A percentile compares a stretch with the other conserved stretches of the same genome.
Evolutionary conservation across 768 basidiomycete genomes (phyloP).

Genomic region (Amanita pallidorosea): DNA sequence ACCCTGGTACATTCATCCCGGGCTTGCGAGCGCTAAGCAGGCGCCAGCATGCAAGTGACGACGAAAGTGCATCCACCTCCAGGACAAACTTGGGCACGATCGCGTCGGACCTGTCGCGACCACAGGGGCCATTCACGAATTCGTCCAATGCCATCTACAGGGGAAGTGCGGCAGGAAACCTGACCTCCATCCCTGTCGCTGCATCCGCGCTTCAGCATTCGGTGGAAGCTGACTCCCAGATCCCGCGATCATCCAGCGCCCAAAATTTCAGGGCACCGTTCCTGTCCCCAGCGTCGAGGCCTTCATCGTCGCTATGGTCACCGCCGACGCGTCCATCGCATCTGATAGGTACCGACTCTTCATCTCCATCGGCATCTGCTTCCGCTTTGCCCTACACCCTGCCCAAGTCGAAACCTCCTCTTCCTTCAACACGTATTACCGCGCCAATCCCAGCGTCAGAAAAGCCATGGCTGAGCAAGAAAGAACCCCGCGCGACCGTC

Average conservation of each 20-base stretch:
- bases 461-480: slow-evolving; percentile 53
- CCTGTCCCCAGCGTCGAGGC: slow-evolving; percentile 61
- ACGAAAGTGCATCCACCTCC: slow-evolving; percentile 10
- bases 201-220: slow-evolving; percentile 7
- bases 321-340: slow-evolving; percentile 35
- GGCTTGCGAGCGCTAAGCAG: slow-evolving; percentile 8
- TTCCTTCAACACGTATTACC: slow-evolving; percentile 38
- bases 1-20: slow-evolving; percentile 37
- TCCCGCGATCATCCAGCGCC: slow-evolving; percentile 31
- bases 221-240: neutral
- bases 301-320: slow-evolving; percentile 48
- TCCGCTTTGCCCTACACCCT: slow-evolving; percentile 14
- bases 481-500: slow-evolving; percentile 19
- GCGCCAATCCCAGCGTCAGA: slow-evolving; percentile 37
- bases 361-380: slow-evolving; percentile 12
- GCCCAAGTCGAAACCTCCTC: slow-evolving; percentile 24
- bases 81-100: slow-evolving; percentile 10
- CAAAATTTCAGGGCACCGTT: slow-evolving; percentile 59
- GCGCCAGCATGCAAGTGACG: slow-evolving; percentile 17
- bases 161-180: slow-evolving; percentile 31
- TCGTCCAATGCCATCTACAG: slow-evolving; percentile 27
- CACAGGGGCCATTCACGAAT: slow-evolving; percentile 41
- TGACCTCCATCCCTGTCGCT: slow-evolving; percentile 9
- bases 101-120: slow-evolving; percentile 21
- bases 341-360: slow-evolving; percentile 8